Evolutionary conservation across 1,284 basidiomycete genomes (phyloP).

Genomic region (Peniophora sp.): DNA sequence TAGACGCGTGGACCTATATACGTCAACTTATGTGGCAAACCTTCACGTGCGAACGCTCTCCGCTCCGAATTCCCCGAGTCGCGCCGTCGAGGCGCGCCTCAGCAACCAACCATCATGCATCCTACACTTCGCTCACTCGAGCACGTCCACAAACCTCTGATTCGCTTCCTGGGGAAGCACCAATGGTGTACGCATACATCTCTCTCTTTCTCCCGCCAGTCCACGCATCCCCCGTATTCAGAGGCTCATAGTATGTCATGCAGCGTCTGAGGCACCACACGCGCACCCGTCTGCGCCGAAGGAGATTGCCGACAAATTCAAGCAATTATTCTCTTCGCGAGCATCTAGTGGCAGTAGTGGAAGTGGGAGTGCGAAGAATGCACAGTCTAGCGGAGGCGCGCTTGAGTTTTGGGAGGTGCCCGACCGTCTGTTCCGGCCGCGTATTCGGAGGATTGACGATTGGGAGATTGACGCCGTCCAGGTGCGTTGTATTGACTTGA

Average conservation of each 20-base stretch:
- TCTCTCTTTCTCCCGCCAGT: not conserved
- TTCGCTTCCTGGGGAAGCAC: not conserved
- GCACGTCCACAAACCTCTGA: not conserved
- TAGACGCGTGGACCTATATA: too few relatives aligned
- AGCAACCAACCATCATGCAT: not conserved
- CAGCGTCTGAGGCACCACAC: not conserved
- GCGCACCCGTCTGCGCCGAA: not conserved
- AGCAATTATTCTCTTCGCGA: not conserved
- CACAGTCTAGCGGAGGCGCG: not conserved
- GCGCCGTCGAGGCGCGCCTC: too few relatives aligned
- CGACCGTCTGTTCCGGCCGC: not conserved
- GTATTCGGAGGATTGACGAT: not conserved
- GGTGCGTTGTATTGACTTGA: not conserved
- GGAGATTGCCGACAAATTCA: not conserved
- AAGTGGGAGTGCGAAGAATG: not conserved
- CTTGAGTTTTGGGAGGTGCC: not conserved
- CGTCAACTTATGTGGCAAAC: too few relatives aligned
- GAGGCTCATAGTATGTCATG: not conserved
- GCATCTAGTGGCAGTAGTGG: not conserved
- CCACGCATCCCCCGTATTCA: not conserved
- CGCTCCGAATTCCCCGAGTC: too few relatives aligned
- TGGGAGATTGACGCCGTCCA: not conserved
- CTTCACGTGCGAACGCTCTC: too few relatives aligned
- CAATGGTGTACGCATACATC: not conserved
- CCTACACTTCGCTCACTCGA: not conserved